Evolutionary conservation across 2,329 filamentous ascomycete genomes (phyloP).

Genomic region (Coniochaeta sp.): DNA sequence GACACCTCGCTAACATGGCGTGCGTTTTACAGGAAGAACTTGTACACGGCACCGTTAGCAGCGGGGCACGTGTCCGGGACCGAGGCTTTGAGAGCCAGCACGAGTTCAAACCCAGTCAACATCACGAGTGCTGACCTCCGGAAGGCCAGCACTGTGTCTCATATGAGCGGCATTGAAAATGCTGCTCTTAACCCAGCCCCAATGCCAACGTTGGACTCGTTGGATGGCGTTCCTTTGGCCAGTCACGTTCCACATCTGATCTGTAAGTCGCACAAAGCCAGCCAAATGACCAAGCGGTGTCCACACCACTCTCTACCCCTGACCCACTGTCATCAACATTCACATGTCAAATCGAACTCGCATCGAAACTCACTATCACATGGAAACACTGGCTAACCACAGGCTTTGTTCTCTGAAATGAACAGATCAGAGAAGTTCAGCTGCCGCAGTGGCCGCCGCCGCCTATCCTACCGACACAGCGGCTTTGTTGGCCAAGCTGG

Average conservation of each 20-base stretch:
- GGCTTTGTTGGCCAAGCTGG: slow-evolving; percentile 17
- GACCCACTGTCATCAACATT: slow-evolving; percentile 5
- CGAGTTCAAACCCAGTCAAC: slow-evolving; percentile 23
- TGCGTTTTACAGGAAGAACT: slow-evolving; percentile 32
- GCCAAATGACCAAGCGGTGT: neutral
- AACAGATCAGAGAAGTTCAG: slow-evolving; percentile 12
- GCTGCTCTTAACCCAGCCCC: neutral
- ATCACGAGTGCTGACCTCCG: slow-evolving; percentile 30
- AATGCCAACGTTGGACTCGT: slow-evolving; percentile 6
- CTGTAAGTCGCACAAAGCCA: slow-evolving; percentile 33
- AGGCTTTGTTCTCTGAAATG: slow-evolving; percentile 5
- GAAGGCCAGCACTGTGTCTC: slow-evolving; percentile 26
- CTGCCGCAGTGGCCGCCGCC: neutral
- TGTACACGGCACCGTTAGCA: slow-evolving; percentile 28
- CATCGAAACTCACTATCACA: neutral
- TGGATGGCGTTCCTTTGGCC: no score
- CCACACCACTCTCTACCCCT: neutral
- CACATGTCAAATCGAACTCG: slow-evolving; percentile 11
- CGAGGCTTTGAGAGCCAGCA: slow-evolving; percentile 39
- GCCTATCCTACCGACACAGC: slow-evolving; percentile 9
- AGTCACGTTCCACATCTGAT: slow-evolving; percentile 39
- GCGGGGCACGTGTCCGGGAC: slow-evolving; percentile 26
- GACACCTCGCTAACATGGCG: neutral
- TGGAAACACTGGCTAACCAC: slow-evolving; percentile 10
- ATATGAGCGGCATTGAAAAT: slow-evolving; percentile 14